A percentile compares a stretch with the other conserved stretches of the same genome.
Evolutionary conservation across 345 rosid genomes (phyloP).

Genomic region (sweet orange (Citrus sinensis)): DNA sequence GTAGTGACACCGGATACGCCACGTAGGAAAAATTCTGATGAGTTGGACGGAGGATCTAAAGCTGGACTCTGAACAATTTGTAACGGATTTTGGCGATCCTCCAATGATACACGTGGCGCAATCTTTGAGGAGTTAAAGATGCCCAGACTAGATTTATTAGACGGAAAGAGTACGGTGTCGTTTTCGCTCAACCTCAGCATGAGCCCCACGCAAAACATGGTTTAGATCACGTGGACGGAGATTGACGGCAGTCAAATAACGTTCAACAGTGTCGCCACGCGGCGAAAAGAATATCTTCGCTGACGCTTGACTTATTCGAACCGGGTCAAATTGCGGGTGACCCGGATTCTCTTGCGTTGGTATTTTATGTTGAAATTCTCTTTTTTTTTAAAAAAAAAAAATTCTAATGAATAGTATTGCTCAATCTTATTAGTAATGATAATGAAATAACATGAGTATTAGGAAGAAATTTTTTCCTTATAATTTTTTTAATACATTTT

Average conservation of each 20-base stretch:
- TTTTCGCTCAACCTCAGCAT: background rate
- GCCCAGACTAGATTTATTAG: background rate
- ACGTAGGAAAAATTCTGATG: constrained; percentile 12
- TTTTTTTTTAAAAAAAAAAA: too few species aligned
- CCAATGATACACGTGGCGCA: constrained; percentile 29
- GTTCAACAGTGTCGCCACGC: too few species aligned
- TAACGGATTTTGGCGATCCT: constrained; percentile 19
- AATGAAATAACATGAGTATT: too few species aligned
- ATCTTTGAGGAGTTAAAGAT: constrained; percentile 32
- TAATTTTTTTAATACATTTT: too few species aligned
- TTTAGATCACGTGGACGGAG: background rate
- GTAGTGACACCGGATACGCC: constrained; percentile 1
- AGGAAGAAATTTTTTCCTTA: too few species aligned
- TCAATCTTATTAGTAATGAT: too few species aligned
- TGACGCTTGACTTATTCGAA: background rate
- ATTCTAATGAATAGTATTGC: too few species aligned
- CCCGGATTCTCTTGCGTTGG: too few species aligned
- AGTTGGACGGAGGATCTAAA: constrained; percentile 31
- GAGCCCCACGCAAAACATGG: background rate
- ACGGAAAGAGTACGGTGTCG: constrained; percentile 6
- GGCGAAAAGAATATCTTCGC: constrained; percentile 8
- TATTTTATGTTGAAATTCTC: too few species aligned
- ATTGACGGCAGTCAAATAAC: background rate
- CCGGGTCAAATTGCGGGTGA: background rate
- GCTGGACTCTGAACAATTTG: constrained; percentile 15